Conservation (phyloP, 148 eudicot species). For the Amaranthus palmeri region DNA sequence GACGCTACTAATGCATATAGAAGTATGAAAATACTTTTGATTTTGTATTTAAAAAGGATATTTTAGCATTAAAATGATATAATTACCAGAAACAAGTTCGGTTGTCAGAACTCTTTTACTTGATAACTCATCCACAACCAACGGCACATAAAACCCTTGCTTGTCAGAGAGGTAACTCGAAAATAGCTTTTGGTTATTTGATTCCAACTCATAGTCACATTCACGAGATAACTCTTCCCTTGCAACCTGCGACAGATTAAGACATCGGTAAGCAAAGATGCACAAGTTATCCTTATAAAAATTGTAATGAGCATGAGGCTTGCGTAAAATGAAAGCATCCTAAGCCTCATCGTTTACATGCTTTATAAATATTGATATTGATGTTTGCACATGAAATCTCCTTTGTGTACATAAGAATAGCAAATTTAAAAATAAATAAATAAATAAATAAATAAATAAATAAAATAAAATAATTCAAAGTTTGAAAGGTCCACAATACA, state of each 20-base stretch:
- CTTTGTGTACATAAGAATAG: not conserved
- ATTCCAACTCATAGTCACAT: conserved; percentile 87
- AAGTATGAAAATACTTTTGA: too few species aligned
- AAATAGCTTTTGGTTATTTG: conserved; percentile 63
- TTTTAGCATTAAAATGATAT: not conserved
- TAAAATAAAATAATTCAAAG: not conserved
- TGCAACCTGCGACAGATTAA: conserved; percentile 59
- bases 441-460: not conserved
- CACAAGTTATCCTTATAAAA: not conserved
- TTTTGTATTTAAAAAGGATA: not conserved
- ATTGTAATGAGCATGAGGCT: not conserved
- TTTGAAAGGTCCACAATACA: not conserved
- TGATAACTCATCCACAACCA: conserved; percentile 69
- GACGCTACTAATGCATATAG: too few species aligned
- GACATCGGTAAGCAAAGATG: not conserved
- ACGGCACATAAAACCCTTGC: conserved; percentile 82
- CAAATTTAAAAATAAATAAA: not conserved
- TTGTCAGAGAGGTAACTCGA: conserved; percentile 42
- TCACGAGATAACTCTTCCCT: conserved; percentile 93
- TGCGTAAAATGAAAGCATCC: not conserved
- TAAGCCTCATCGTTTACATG: not conserved
- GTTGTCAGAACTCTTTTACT: conserved; percentile 80
- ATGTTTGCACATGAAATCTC: not conserved
- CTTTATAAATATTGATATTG: not conserved
- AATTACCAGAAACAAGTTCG: conserved; percentile 75